Conservation (phyloP, 192 early-diverging fungal species). For the Spinellus fusiger region DNA sequence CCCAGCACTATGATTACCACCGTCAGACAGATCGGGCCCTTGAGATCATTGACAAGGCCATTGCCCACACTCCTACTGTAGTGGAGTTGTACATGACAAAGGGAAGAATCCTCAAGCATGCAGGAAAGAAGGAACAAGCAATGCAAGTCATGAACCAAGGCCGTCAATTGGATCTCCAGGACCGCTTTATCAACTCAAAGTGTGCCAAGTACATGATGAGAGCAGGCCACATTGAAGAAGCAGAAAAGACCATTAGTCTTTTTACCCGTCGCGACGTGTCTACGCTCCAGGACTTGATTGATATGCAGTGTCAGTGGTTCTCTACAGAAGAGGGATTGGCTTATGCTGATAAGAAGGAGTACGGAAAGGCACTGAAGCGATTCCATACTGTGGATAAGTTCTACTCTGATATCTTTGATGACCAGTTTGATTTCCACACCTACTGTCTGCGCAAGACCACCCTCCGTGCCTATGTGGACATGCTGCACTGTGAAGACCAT, state of each 20-base stretch:
- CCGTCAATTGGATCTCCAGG: conserved; percentile 85
- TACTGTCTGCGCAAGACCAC: conserved; percentile 90
- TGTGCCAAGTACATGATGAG: conserved; percentile 91
- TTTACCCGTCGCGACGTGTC: conserved; percentile 68
- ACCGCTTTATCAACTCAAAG: conserved; percentile 93
- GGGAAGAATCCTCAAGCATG: conserved; percentile 93
- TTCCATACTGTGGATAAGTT: conserved; percentile 77
- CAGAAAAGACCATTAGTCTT: conserved; percentile 75
- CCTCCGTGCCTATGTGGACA: conserved; percentile 76
- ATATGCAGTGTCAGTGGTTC: conserved; percentile 95
- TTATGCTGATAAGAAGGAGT: conserved; percentile 57
- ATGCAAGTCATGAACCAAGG: conserved; percentile 78
- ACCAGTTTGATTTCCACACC: conserved; percentile 95
- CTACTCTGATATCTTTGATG: conserved; percentile 82
- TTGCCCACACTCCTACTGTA: conserved; percentile 80
- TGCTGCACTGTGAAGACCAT: conserved; percentile 74
- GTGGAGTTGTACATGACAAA: conserved; percentile 92
- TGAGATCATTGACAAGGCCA: conserved; percentile 72
- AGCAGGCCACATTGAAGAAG: conserved; percentile 71
- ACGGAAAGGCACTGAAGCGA: conserved; percentile 82
- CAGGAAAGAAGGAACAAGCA: conserved; percentile 67
- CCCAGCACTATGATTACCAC: conserved; percentile 81
- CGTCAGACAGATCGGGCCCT: conserved; percentile 66
- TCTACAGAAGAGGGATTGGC: conserved; percentile 70
- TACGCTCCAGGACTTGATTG: conserved; percentile 72